phyloP scores from a whole-genome alignment of 2,329 filamentous ascomycete genomes.

The Cordyceps cicadae region DNA sequence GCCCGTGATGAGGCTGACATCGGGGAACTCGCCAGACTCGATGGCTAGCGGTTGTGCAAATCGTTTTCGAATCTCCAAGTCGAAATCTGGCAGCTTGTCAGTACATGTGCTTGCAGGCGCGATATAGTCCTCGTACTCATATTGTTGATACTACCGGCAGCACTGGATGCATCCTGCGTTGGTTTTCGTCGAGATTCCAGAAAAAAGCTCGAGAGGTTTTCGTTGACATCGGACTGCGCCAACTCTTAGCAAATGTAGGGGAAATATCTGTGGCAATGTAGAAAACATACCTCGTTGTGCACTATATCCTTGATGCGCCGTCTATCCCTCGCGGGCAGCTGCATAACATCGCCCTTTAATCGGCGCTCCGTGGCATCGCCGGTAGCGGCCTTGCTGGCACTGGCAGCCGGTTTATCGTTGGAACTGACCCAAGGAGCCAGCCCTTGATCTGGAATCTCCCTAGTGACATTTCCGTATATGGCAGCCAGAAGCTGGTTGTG shows the following conservation, averaged over 20 bases:
- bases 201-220: conserved; percentile 45
- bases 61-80: conserved; percentile 59
- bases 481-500: conserved; percentile 62
- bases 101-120: background rate
- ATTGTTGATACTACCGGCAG: conserved; percentile 63
- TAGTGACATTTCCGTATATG: conserved; percentile 60
- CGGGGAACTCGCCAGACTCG: conserved; percentile 63
- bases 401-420: conserved; percentile 56
- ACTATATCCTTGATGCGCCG: conserved; percentile 58
- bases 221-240: conserved; percentile 44
- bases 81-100: conserved; percentile 44
- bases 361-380: conserved; percentile 58
- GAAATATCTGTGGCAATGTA: background rate
- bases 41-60: conserved; percentile 55
- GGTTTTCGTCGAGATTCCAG: conserved; percentile 40
- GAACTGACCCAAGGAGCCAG: conserved; percentile 64
- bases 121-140: conserved; percentile 53
- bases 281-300: conserved; percentile 49
- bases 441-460: conserved; percentile 60
- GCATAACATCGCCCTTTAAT: conserved; percentile 63
- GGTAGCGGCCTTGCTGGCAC: conserved; percentile 52
- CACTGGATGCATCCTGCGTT: conserved; percentile 55
- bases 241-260: background rate
- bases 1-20: conserved; percentile 52
- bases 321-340: conserved; percentile 57